Evolutionary conservation across 345 rosid species (phyloP).

Genomic region (Toxicodendron radicans): DNA sequence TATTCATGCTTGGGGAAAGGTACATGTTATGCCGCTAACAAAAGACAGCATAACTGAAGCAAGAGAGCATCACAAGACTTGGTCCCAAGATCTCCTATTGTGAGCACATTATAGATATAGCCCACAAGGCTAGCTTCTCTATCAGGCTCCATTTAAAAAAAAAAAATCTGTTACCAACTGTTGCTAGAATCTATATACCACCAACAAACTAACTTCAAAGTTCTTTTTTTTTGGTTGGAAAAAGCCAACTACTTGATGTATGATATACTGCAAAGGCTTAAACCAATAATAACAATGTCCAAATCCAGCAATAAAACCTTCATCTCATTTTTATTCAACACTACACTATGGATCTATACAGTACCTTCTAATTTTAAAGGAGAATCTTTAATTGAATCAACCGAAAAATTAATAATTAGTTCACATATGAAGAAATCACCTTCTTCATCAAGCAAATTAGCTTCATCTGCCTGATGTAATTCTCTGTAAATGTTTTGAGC

Average conservation of each 20-base stretch:
- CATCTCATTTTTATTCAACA: too few species aligned
- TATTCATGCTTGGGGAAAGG: not conserved
- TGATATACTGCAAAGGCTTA: not conserved
- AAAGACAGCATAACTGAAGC: not conserved
- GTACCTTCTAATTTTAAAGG: not conserved
- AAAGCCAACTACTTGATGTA: not conserved
- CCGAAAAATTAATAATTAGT: constrained; percentile 3
- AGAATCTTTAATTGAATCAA: constrained; percentile 12
- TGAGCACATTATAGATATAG: not conserved
- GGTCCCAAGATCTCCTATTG: not conserved
- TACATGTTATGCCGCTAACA: not conserved
- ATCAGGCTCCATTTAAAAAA: not conserved
- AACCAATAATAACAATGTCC: not conserved
- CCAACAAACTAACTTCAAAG: not conserved
- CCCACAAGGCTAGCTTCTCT: not conserved
- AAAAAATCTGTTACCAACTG: not conserved
- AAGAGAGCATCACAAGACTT: not conserved
- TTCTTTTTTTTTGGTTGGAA: not conserved
- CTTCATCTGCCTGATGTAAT: constrained; percentile 52
- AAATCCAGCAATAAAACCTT: not conserved
- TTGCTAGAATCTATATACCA: not conserved
- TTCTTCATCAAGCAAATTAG: constrained; percentile 69
- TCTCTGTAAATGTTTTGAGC: constrained; percentile 42
- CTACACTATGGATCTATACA: not conserved
- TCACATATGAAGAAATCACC: constrained; percentile 33